Percentiles rank a stretch among this genome's conserved stretches.
Conservation (phyloP, 129 eudicot genomes). For the Tanacetum coccineum region DNA sequence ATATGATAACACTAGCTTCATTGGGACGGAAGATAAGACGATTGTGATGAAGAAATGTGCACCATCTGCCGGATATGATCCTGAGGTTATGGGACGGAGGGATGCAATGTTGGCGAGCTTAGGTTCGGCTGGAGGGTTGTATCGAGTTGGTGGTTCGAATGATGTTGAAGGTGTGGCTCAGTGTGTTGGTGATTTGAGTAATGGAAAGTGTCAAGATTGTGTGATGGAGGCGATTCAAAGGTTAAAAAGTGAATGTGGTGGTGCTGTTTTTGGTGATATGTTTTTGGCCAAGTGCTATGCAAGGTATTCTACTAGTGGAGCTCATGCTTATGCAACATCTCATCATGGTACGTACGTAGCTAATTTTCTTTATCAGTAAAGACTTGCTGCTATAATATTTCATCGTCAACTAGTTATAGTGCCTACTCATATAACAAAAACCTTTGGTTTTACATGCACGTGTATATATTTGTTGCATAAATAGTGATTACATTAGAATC, state of each 20-base stretch:
- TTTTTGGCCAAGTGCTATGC: constrained; percentile 87
- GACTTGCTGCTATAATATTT: too few relatives aligned
- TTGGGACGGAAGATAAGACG: constrained; percentile 77
- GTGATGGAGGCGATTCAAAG: constrained; percentile 61
- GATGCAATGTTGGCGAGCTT: constrained; percentile 68
- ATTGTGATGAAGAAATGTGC: constrained; percentile 86
- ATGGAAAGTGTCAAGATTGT: constrained; percentile 86
- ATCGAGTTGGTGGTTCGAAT: constrained; percentile 68
- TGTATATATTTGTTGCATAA: too few relatives aligned
- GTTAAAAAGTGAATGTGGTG: constrained; percentile 85
- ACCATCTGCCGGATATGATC: constrained; percentile 51
- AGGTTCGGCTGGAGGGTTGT: constrained; percentile 54
- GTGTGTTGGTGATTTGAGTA: constrained; percentile 89
- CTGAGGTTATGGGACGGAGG: constrained; percentile 52
- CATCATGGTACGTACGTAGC: constrained; percentile 43
- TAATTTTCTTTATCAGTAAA: too few relatives aligned
- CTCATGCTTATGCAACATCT: constrained; percentile 48
- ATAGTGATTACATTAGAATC: too few relatives aligned
- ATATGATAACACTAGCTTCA: constrained; percentile 66
- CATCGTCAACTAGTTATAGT: too few relatives aligned
- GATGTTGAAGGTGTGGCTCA: constrained; percentile 88
- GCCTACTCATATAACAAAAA: too few relatives aligned
- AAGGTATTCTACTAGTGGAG: constrained; percentile 76
- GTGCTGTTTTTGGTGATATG: constrained; percentile 82
- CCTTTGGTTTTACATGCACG: too few relatives aligned